These are phyloP conservation scores for Boletus fagicola DNA, from an alignment of 768 basidiomycete species.

Conservation along the genomic window DNA sequence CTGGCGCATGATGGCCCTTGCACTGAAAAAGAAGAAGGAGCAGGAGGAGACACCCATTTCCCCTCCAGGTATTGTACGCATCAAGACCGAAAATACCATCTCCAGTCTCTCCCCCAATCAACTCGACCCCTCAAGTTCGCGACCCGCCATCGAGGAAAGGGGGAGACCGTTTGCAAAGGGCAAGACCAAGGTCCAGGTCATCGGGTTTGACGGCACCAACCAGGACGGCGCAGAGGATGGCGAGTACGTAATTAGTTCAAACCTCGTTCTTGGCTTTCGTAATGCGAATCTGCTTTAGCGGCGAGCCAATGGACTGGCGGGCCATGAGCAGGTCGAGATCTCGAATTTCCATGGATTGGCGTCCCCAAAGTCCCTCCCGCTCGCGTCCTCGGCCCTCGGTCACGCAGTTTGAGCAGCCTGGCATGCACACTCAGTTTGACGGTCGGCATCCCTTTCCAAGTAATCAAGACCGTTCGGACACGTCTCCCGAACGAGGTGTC, in stretches of 20 bases:
- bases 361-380: conserved; percentile 72
- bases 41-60: conserved; percentile 44
- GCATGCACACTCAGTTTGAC: conserved; percentile 38
- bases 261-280: conserved; percentile 20
- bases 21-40: conserved; percentile 84
- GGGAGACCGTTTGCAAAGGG: conserved; percentile 80
- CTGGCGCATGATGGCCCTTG: conserved; percentile 98
- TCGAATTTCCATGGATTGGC: conserved; percentile 90
- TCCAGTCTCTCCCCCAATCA: conserved; percentile 6
- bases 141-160: conserved; percentile 45
- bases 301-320: conserved; percentile 88
- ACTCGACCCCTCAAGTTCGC: conserved; percentile 1
- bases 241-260: conserved; percentile 54
- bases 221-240: conserved; percentile 70
- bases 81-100: conserved; percentile 23
- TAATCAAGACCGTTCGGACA: conserved; percentile 25
- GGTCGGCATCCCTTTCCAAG: conserved; percentile 46
- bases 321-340: conserved; percentile 89
- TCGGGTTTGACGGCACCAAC: conserved; percentile 77
- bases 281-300: conserved; percentile 34
- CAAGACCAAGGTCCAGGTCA: conserved; percentile 71
- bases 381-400: conserved; percentile 66
- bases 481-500: conserved; percentile 27
- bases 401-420: conserved; percentile 47
- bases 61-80: conserved; percentile 5